Conservation (phyloP, 805 yeast species). For the Wickerhamomyces mucosus region DNA sequence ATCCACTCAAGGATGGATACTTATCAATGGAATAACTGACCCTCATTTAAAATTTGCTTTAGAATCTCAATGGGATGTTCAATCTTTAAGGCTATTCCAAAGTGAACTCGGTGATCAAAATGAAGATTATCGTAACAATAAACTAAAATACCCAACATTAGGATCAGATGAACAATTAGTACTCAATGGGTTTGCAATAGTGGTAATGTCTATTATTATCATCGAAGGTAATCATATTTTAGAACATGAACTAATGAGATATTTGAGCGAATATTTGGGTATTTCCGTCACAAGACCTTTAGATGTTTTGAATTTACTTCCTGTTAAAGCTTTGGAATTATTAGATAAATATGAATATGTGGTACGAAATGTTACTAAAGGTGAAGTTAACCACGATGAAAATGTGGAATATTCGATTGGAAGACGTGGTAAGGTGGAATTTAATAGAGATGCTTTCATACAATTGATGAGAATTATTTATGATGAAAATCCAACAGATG, state of each 20-base stretch:
- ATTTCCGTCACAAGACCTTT: conserved; percentile 5
- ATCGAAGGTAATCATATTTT: conserved; percentile 22
- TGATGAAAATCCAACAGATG: conserved; percentile 14
- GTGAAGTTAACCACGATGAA: conserved; percentile 11
- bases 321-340: conserved; percentile 15
- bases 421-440: conserved; percentile 20
- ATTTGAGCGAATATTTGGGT: conserved; percentile 29
- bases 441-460: conserved; percentile 17
- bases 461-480: conserved; percentile 16
- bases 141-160: conserved; percentile 9
- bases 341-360: conserved; percentile 21
- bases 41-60: conserved; percentile 8
- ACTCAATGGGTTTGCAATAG: conserved; percentile 14
- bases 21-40: conserved; percentile 9
- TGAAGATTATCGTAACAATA: conserved; percentile 16
- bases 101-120: conserved; percentile 17
- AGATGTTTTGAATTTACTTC: conserved; percentile 6
- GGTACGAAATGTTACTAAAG: conserved; percentile 11
- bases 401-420: conserved; percentile 22
- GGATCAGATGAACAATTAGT: conserved; percentile 11
- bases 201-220: conserved; percentile 15
- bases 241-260: conserved; percentile 32
- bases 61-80: conserved; percentile 10
- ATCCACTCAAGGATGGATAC: conserved; percentile 9
- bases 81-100: conserved; percentile 9